Evolutionary conservation across 768 basidiomycete genomes (phyloP).

Genomic region (Boletus pseudo-olivaceus): DNA sequence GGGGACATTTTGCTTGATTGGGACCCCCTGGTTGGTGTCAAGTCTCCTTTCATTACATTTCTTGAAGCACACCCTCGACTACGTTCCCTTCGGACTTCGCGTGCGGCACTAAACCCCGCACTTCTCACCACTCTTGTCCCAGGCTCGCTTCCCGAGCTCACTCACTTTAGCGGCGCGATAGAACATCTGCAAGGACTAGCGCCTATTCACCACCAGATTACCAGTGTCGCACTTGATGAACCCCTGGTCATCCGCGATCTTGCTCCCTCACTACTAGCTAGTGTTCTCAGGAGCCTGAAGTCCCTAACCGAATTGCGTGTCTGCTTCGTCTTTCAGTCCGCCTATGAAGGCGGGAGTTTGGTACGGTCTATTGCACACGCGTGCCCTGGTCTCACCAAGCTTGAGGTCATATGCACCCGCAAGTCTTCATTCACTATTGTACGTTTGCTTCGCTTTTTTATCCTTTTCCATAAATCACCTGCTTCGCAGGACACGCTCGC

Average conservation of each 20-base stretch:
- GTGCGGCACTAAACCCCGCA: conserved; percentile 49
- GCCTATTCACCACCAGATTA: conserved; percentile 43
- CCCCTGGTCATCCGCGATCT: conserved; percentile 65
- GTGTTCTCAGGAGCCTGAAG: conserved; percentile 54
- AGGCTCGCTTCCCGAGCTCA: conserved; percentile 46
- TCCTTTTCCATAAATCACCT: neutral
- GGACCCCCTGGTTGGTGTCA: conserved; percentile 38
- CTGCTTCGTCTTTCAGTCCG: conserved; percentile 65
- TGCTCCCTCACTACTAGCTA: conserved; percentile 57
- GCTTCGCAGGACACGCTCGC: conserved; percentile 42
- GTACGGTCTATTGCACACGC: conserved; percentile 62
- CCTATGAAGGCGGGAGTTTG: conserved; percentile 70
- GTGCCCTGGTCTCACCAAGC: conserved; percentile 60
- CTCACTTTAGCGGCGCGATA: conserved; percentile 63
- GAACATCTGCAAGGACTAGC: conserved; percentile 63
- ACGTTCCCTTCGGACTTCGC: conserved; percentile 47
- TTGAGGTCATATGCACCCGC: conserved; percentile 63
- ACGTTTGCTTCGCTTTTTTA: conserved; percentile 14
- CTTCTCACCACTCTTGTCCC: conserved; percentile 50
- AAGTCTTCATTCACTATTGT: conserved; percentile 75
- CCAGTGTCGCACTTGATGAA: conserved; percentile 60
- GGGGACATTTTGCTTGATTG: conserved; percentile 67
- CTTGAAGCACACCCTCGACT: conserved; percentile 62
- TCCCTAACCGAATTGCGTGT: conserved; percentile 58
- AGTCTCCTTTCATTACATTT: conserved; percentile 62